Conservation (phyloP, 1,284 basidiomycete species). For the Apiotrichum laibachii region DNA sequence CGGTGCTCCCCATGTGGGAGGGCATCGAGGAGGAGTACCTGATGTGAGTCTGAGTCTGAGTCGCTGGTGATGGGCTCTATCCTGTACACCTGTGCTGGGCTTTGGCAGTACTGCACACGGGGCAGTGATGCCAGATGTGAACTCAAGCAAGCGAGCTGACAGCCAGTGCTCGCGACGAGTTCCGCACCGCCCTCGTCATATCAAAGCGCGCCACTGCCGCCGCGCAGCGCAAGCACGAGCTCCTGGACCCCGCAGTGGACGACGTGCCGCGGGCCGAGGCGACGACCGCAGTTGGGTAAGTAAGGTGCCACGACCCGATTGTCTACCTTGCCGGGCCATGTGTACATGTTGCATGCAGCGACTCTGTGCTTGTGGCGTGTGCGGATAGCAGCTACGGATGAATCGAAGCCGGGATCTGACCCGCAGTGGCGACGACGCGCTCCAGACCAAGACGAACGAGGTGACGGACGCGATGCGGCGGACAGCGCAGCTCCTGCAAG, state of each 20-base stretch:
- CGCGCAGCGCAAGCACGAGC: slow-evolving; percentile 27
- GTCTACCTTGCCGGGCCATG: too few species aligned
- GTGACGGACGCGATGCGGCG: slow-evolving; percentile 81
- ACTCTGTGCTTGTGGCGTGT: too few species aligned
- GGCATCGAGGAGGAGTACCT: slow-evolving; percentile 22
- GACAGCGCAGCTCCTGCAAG: slow-evolving; percentile 80
- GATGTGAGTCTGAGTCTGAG: slow-evolving; percentile 17
- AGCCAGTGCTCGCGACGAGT: slow-evolving; percentile 20
- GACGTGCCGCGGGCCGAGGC: slow-evolving; percentile 17
- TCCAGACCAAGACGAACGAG: slow-evolving; percentile 82
- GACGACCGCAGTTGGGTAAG: slow-evolving; percentile 23
- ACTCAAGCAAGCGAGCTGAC: too few species aligned
- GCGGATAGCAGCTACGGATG: too few species aligned
- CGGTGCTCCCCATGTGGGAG: slow-evolving; percentile 56
- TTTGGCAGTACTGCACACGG: too few species aligned
- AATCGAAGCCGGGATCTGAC: background rate
- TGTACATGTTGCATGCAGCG: too few species aligned
- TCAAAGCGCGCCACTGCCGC: slow-evolving; percentile 27
- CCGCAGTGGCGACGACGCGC: slow-evolving; percentile 65
- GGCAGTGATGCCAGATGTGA: too few species aligned
- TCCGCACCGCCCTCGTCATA: slow-evolving; percentile 31
- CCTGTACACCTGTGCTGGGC: too few species aligned
- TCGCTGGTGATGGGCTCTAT: background rate
- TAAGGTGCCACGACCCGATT: background rate
- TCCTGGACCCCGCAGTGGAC: slow-evolving; percentile 14